Base-by-base conservation (phyloP, 306 rosid species). In the Crataegus laevigata region DNA sequence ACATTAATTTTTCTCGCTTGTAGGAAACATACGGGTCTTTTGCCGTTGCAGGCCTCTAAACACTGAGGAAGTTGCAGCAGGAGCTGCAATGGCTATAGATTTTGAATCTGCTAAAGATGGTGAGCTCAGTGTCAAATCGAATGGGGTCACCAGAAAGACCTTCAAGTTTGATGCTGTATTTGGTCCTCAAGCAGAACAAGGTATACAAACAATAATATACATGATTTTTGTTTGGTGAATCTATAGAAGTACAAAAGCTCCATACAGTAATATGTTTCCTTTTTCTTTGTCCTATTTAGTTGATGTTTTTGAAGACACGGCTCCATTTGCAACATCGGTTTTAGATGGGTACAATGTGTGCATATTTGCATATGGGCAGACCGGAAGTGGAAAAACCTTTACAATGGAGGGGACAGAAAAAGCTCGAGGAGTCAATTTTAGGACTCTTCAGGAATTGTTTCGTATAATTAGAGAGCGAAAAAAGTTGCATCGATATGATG, bases 21-120 rank as follows among this genome's bases (percentile, higher is more conserved):
- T 82, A 93, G 98, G 98, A 85, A 94, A 94, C 87, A 94, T 94
- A 75, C 84, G 98, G 83, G 98, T 91, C 84, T 94, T 89, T 75
- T 94, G 98, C 81, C 84, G 98, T 77, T 94, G 97, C 82, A 91
- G 97, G 85, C 98, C 98, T 63, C 88, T 89, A 32, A 90, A 94
- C 77, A 73, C 80, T 0, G 89, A 90, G 59, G 98, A 94, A 86
- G 73, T 80, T 47, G 70, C 91, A 61, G 82, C 85, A 66, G 97
- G 96, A 81, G 86, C 96, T 71, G 34, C 91, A 66, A 61, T 84
- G 93, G 89, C 90, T 62, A 76, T 92, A 77, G 98, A 90, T 78
- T 94, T 91, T 78, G 98, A 94, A 78, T 84, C 88, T 75, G 90
- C 91, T 24, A 94, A 86, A 81, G 98, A 91, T 62, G 98, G 87